Evolutionary conservation across 2,329 filamentous ascomycete genomes (phyloP), one percentile per base, ranked within the genome.

Genomic region (Alternaria triticina): DNA sequence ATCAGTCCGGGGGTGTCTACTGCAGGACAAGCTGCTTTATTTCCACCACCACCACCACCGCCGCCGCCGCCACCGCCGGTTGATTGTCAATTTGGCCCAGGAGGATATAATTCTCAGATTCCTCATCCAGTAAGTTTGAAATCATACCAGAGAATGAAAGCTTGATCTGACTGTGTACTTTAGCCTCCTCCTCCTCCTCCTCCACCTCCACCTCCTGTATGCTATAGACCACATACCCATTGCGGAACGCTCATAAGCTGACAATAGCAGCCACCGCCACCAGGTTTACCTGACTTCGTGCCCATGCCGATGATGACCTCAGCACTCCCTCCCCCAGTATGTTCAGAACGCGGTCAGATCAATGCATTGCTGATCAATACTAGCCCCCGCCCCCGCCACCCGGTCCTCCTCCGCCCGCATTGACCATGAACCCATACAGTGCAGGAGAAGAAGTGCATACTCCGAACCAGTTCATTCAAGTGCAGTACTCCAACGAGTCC

Each of bases 401-500:
- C 1, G 49, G 36, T 3, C 15, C n/a, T 10, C 13, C 15, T 40
- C 36, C 33, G 4, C 33, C 36, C 36, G 36, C 36, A 6, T 40
- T 40, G 36, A 40, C 4, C 36, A 40, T 17, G n/a, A 40, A 17
- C n/a, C 36, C n/a, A 17, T 40, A 17, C 36, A 40, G 8, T 40
- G 36, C n/a, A 17, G 36, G 36, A 10, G 61, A 66, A 25, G 58
- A 67, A 23, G 61, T 70, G 0, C 64, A 62, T 1, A 68, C 55
- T 2, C 67, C 71, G 6, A 59, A 64, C 2, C 59, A 68, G 1
- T 61, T 79, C 4, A 71, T 77, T 2, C 70, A 68, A 10, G 50
- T 59, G 0, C 69, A 65, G 8, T 77, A 78, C 54, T 61, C 68
- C 0, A 69, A 61, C 5, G 68, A 73, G 17, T 64, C 67, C 10